Evolutionary conservation across 140 eudicot genomes (phyloP).

Genomic region (Anethum foeniculum): DNA sequence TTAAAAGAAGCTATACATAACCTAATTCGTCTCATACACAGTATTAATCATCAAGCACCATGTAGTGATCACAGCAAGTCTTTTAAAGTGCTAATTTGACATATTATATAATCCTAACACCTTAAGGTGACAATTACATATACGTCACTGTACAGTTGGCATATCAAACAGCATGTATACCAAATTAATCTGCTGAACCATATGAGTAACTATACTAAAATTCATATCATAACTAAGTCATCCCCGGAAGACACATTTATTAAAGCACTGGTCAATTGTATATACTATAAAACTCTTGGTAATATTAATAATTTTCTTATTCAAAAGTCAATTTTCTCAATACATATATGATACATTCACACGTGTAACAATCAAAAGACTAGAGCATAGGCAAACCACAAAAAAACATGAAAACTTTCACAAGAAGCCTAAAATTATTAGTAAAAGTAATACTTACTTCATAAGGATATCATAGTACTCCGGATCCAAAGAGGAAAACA

Average conservation of each 20-base stretch:
- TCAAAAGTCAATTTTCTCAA: neutral
- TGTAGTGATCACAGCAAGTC: neutral
- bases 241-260: neutral
- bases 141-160: neutral
- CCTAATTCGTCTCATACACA: neutral
- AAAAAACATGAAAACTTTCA: neutral
- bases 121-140: neutral
- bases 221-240: neutral
- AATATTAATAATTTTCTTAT: neutral
- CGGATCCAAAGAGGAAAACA: conserved; percentile 75
- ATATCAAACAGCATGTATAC: neutral
- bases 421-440: neutral
- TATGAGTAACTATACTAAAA: neutral
- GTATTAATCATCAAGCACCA: neutral
- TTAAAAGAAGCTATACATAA: neutral
- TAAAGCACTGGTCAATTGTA: neutral
- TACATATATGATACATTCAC: neutral
- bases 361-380: neutral
- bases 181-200: neutral
- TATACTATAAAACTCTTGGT: neutral
- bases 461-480: conserved; percentile 91
- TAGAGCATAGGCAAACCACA: neutral
- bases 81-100: neutral
- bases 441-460: conserved; percentile 47
- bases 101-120: too few relatives aligned